Base-by-base conservation (phyloP, 495 filamentous ascomycete species). In the Daldinia caldariorum region DNA sequence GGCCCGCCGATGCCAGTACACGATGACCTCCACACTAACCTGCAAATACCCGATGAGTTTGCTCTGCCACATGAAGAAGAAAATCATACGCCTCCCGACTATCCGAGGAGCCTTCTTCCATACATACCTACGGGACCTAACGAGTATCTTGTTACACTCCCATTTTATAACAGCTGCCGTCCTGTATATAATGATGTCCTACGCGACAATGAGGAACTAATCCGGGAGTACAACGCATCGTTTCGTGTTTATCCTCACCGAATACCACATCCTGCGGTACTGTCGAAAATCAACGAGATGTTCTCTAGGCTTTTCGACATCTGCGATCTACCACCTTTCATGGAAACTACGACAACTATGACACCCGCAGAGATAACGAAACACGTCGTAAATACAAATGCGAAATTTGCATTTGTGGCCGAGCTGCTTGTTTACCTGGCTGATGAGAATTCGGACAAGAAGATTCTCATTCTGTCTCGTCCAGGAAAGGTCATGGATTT, bases 401-500 rank as follows among this genome's bases (percentile, higher is more conserved):
- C 75, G 61, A 85, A 85, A 45, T 83, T 82, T 53, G 76, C 75
- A 1, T 85, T 84, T 18, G 62, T 83, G 7, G 76, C 76, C n/a
- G 83, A 83, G 63, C 70, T 84, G 9, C 68, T 85, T 9, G 56
- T 70, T 8, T 41, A 45, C 4, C 26, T 83, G n/a, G 51, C 32
- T 2, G 61, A 62, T 13, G 62, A 65, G n/a, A 74, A 75, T 31
- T 67, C 76, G 50, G 69, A 79, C 31, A 69, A 65, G 41, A 80
- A 75, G 29, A 66, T 84, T 38, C 54, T 84, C 14, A 77, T 85
- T 18, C 18, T 85, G n/a, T 79, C 72, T 4, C 79, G 76, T 1
- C 74, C 79, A 2, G 80, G 79, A 16, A 71, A 69, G 0, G 55
- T 77, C 1, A 77, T 80, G 51, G 74, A 83, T 18, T 79, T 82